Evolutionary conservation across 495 filamentous ascomycete species (phyloP), one percentile per base, ranked within the genome.

Genomic region (Penicillium crystallinum): DNA sequence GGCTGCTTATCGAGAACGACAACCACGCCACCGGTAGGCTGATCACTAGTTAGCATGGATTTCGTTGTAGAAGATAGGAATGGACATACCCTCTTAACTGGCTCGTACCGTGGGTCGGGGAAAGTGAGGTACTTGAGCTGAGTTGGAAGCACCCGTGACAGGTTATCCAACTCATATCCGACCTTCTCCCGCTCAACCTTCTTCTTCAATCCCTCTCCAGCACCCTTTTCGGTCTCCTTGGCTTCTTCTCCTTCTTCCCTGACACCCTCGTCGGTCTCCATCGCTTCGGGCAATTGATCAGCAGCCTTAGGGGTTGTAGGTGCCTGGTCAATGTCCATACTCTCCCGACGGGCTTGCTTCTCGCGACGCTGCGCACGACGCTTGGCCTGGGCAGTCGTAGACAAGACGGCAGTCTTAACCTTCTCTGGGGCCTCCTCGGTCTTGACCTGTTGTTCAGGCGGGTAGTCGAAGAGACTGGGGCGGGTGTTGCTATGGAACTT

Each of bases 71-170:
- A 18, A 42, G 30, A 57, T 3, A 38, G 53, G 27, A 41, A 34
- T 48, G 58, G 53, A 72, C 81, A 66, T 75, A 93, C 90, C 77
- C 95, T 89, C 76, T 97, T 97, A 43, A 97, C 91, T 25, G 95
- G 92, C 78, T 88, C 86, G 67, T 96, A 97, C 49, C 95, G 83
- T 18, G 85, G 83, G 56, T 87, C 82, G 29, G 78, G 75, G 79
- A 97, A 96, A 64, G 81, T 95, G 64, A 97, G 91, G 66, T 89
- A 97, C 71, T 92, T 96, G 61, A 96, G 79, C 75, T 99, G 95
- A 48, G 82, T 86, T 1, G 92, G 95, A 18, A 99, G 79, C 27
- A 97, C 91, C 49, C 95, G 79, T 29, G 88, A 91, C 90, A 99
- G 91, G 75, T 99, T 99, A 63, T 95, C 89, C 48, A 97, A 74